phyloP scores from a whole-genome alignment of 306 rosid genomes.

The Dryas alaskensis region DNA sequence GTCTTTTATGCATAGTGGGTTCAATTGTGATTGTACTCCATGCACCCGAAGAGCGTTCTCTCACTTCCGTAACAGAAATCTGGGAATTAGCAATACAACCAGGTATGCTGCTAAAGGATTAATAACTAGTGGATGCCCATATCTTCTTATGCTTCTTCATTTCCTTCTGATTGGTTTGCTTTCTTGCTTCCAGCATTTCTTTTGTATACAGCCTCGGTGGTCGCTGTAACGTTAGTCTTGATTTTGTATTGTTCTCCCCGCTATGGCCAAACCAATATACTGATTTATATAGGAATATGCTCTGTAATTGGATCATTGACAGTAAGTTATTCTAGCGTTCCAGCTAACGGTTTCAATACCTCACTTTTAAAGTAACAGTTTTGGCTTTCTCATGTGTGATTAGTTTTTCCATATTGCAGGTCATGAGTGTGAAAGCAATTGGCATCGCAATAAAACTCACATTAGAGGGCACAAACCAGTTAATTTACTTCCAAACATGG shows the following conservation, averaged over 20 bases:
- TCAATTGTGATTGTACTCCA: slow-evolving; percentile 75
- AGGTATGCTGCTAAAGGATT: slow-evolving; percentile 41
- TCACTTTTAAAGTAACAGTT: neutral
- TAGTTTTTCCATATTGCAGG: slow-evolving; percentile 41
- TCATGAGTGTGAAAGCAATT: slow-evolving; percentile 85
- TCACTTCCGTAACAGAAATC: slow-evolving; percentile 62
- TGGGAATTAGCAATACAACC: slow-evolving; percentile 87
- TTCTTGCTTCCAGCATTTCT: slow-evolving; percentile 62
- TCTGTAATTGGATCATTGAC: slow-evolving; percentile 82
- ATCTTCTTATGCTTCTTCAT: neutral
- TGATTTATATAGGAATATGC: slow-evolving; percentile 71
- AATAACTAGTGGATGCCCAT: slow-evolving; percentile 1
- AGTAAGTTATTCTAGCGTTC: slow-evolving; percentile 35
- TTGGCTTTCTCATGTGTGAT: slow-evolving; percentile 6
- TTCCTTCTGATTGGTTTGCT: slow-evolving; percentile 9
- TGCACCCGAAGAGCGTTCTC: slow-evolving; percentile 58
- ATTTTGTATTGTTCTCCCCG: slow-evolving; percentile 70
- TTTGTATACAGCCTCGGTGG: slow-evolving; percentile 62
- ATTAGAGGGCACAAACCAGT: slow-evolving; percentile 73
- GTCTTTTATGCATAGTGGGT: slow-evolving; percentile 80
- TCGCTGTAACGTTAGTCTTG: slow-evolving; percentile 60
- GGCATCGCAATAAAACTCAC: slow-evolving; percentile 89
- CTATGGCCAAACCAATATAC: slow-evolving; percentile 72
- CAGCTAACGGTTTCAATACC: neutral
- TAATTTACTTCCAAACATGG: slow-evolving; percentile 71